These are phyloP conservation scores for Lentinula sp. DNA, from an alignment of 768 basidiomycete species.

Conservation along the genomic window DNA sequence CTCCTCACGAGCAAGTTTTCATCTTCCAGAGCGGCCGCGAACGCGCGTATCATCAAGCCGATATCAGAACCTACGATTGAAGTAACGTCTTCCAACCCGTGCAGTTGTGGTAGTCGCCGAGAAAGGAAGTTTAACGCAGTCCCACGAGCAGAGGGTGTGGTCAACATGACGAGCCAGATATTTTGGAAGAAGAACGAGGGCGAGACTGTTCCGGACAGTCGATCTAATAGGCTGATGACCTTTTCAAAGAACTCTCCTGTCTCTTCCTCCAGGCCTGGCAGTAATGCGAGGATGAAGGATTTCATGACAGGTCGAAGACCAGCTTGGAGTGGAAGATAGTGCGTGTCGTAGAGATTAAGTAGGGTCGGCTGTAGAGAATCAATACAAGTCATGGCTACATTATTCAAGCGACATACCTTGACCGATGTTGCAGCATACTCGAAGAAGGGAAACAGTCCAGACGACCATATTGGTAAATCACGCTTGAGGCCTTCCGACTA, in stretches of 20 bases:
- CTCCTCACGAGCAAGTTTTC: slow-evolving; percentile 88
- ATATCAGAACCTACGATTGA: slow-evolving; percentile 77
- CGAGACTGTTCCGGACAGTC: slow-evolving; percentile 77
- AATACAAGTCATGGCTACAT: slow-evolving; percentile 2
- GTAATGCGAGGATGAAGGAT: slow-evolving; percentile 85
- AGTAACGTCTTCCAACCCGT: slow-evolving; percentile 68
- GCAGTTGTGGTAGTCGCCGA: slow-evolving; percentile 67
- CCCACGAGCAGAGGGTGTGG: slow-evolving; percentile 78
- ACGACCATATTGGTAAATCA: slow-evolving; percentile 91
- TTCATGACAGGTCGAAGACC: slow-evolving; percentile 87
- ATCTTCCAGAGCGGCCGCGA: slow-evolving; percentile 88
- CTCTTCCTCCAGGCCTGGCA: slow-evolving; percentile 96
- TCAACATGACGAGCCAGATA: slow-evolving; percentile 90
- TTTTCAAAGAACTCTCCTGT: slow-evolving; percentile 97
- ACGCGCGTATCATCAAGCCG: slow-evolving; percentile 91
- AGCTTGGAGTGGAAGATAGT: slow-evolving; percentile 83
- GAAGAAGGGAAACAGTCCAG: slow-evolving; percentile 97
- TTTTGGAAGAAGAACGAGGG: slow-evolving; percentile 93
- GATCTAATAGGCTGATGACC: slow-evolving; percentile 75
- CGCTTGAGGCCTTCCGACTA: slow-evolving; percentile 82
- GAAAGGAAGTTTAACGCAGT: slow-evolving; percentile 85
- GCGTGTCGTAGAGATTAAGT: slow-evolving; percentile 86
- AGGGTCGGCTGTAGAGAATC: slow-evolving; percentile 59
- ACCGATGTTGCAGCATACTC: slow-evolving; percentile 99
- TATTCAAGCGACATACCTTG: slow-evolving; percentile 44